Evolutionary conservation across 2,329 filamentous ascomycete species (phyloP).

Genomic region (Ophiocordyceps sinensis): DNA sequence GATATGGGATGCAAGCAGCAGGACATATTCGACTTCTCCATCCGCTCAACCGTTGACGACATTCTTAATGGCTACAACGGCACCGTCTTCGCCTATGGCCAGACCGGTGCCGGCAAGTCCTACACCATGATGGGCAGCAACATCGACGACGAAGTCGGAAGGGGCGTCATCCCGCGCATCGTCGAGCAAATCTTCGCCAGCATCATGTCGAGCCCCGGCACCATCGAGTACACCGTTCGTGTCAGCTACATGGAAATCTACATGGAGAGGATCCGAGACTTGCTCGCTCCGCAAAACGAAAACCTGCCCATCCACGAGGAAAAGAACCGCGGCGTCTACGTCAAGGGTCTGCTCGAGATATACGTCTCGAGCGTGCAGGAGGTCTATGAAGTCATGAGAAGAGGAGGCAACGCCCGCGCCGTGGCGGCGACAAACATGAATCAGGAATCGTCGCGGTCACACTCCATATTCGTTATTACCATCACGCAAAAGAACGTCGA

Average conservation of each 20-base stretch:
- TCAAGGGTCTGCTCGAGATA: slow-evolving; percentile 86
- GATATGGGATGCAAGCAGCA: slow-evolving; percentile 81
- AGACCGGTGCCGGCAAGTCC: slow-evolving; percentile 96
- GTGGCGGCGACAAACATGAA: slow-evolving; percentile 99
- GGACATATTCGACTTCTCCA: slow-evolving; percentile 97
- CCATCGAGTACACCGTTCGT: slow-evolving; percentile 96
- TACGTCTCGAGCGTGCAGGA: slow-evolving; percentile 93
- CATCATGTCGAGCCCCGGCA: slow-evolving; percentile 80
- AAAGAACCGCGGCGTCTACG: slow-evolving; percentile 89
- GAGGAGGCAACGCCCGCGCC: slow-evolving; percentile 78
- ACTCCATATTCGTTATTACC: slow-evolving; percentile 96
- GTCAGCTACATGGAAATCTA: slow-evolving; percentile 99
- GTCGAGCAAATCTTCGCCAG: slow-evolving; percentile 95
- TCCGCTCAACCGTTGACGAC: slow-evolving; percentile 89
- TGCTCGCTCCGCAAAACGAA: slow-evolving; percentile 84
- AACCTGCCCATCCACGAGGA: slow-evolving; percentile 97
- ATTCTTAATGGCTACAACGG: slow-evolving; percentile 99
- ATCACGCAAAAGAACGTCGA: slow-evolving; percentile 97
- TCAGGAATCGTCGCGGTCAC: slow-evolving; percentile 91
- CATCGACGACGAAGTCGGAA: slow-evolving; percentile 76
- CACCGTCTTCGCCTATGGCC: slow-evolving; percentile 95
- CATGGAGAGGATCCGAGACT: slow-evolving; percentile 95
- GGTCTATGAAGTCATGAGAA: slow-evolving; percentile 92
- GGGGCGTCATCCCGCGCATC: slow-evolving; percentile 93
- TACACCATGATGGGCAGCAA: slow-evolving; percentile 79